Evolutionary conservation across 768 basidiomycete species (phyloP).

Genomic region (Russula sp.): DNA sequence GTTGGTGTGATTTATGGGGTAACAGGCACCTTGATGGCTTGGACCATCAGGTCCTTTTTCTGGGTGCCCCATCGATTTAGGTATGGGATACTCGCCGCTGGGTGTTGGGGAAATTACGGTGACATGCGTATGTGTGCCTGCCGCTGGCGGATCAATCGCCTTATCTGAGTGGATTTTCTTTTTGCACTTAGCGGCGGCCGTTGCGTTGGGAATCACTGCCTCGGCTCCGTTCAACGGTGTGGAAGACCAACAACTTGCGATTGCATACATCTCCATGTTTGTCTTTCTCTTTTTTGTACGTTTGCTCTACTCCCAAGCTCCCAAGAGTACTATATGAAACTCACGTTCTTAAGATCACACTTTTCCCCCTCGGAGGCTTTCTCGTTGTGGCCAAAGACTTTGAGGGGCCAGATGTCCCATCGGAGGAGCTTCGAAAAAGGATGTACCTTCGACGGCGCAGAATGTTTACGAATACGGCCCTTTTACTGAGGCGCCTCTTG

Average conservation of each 20-base stretch:
- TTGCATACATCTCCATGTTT: slow-evolving; percentile 65
- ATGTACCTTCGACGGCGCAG: slow-evolving; percentile 41
- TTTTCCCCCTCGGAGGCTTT: slow-evolving; percentile 63
- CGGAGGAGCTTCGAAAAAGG: slow-evolving; percentile 51
- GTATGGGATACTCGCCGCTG: slow-evolving; percentile 65
- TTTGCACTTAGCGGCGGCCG: slow-evolving; percentile 52
- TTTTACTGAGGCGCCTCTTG: background rate
- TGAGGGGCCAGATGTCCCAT: slow-evolving; percentile 57
- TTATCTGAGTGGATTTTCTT: slow-evolving; percentile 1
- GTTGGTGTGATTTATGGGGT: slow-evolving; percentile 44
- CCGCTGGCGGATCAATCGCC: background rate
- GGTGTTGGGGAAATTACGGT: slow-evolving; percentile 65
- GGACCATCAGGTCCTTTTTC: slow-evolving; percentile 56
- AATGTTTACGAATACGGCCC: slow-evolving; percentile 19
- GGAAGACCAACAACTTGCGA: slow-evolving; percentile 55
- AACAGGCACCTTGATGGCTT: slow-evolving; percentile 54
- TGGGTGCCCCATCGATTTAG: slow-evolving; percentile 79
- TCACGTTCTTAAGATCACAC: slow-evolving; percentile 45
- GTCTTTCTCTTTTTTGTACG: slow-evolving; percentile 57
- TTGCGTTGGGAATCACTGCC: slow-evolving; percentile 60
- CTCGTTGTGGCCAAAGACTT: slow-evolving; percentile 60
- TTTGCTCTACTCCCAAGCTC: slow-evolving; percentile 7
- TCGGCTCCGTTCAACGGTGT: slow-evolving; percentile 59
- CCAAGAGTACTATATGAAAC: background rate
- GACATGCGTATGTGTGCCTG: slow-evolving; percentile 56